phyloP scores from a whole-genome alignment of 192 early-diverging fungal genomes.

The Allomyces javanicus region DNA sequence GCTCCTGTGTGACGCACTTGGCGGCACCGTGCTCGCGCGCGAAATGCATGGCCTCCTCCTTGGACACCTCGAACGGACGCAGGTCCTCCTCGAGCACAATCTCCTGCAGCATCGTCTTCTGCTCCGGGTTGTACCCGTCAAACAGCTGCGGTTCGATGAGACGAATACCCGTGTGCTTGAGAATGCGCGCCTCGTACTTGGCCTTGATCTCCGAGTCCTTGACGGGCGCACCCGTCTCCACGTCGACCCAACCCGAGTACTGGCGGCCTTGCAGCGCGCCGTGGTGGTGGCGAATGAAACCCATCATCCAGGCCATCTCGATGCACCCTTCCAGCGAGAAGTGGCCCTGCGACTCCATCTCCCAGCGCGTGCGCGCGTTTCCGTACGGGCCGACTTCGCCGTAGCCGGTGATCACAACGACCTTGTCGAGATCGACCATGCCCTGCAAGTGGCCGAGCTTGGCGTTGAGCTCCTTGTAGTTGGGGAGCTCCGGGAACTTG shows the following conservation, averaged over 20 bases:
- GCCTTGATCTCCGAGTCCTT: conserved; percentile 68
- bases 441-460: conserved; percentile 36
- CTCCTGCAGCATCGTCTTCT: conserved; percentile 74
- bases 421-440: conserved; percentile 77
- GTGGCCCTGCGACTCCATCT: conserved; percentile 78
- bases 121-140: conserved; percentile 64
- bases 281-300: conserved; percentile 70
- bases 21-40: conserved; percentile 56
- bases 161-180: conserved; percentile 82
- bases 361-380: conserved; percentile 80
- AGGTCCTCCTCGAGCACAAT: conserved; percentile 71
- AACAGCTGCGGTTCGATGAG: conserved; percentile 71
- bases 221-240: conserved; percentile 63
- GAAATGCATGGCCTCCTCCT: conserved; percentile 72
- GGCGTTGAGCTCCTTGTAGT: conserved; percentile 40
- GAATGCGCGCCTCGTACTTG: conserved; percentile 73
- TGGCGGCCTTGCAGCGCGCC: conserved; percentile 49
- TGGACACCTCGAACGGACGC: conserved; percentile 63
- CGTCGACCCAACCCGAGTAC: conserved; percentile 88
- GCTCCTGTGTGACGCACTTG: conserved; percentile 8
- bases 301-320: conserved; percentile 97
- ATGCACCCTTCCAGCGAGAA: conserved; percentile 81
- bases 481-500: conserved; percentile 48
- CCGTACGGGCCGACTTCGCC: conserved; percentile 87
- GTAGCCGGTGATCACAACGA: conserved; percentile 80